Percentiles rank a stretch among this genome's conserved stretches.
These are phyloP conservation scores for Platanthera zijinensis DNA, from an alignment of 106 monocot genomes.

Conservation along the genomic window DNA sequence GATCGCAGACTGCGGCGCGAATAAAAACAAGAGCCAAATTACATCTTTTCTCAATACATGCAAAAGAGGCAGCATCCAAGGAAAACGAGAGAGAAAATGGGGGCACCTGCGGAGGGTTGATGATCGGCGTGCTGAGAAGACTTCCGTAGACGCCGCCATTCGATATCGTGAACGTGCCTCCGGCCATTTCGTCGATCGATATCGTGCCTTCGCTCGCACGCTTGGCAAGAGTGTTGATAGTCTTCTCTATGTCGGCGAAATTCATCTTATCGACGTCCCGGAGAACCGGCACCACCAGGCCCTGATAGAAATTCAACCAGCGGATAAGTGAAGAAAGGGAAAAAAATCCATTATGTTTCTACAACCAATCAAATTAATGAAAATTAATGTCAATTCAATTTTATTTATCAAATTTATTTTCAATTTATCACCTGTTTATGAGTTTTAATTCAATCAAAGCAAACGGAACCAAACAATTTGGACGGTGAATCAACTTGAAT, in stretches of 20 bases:
- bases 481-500: no score
- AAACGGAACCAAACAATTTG: no score
- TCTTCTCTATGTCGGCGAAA: slow-evolving; percentile 84
- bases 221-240: slow-evolving; percentile 63
- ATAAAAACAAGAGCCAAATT: background rate
- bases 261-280: slow-evolving; percentile 80
- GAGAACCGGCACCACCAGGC: slow-evolving; percentile 90
- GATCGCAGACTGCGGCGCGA: slow-evolving; percentile 66
- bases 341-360: no score
- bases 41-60: background rate
- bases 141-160: slow-evolving; percentile 95
- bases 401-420: no score
- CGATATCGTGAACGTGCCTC: slow-evolving; percentile 92
- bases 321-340: no score
- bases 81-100: background rate
- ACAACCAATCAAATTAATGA: background rate
- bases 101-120: slow-evolving; percentile 83
- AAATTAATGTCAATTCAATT: no score
- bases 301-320: slow-evolving; percentile 21
- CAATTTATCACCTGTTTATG: no score
- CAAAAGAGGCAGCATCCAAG: background rate
- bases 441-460: no score
- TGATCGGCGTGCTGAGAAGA: slow-evolving; percentile 86
- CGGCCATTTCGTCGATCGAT: slow-evolving; percentile 96
- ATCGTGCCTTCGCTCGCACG: slow-evolving; percentile 69